Evolutionary conservation across 805 yeast species (phyloP).

Genomic region (Candida andamanensis): DNA sequence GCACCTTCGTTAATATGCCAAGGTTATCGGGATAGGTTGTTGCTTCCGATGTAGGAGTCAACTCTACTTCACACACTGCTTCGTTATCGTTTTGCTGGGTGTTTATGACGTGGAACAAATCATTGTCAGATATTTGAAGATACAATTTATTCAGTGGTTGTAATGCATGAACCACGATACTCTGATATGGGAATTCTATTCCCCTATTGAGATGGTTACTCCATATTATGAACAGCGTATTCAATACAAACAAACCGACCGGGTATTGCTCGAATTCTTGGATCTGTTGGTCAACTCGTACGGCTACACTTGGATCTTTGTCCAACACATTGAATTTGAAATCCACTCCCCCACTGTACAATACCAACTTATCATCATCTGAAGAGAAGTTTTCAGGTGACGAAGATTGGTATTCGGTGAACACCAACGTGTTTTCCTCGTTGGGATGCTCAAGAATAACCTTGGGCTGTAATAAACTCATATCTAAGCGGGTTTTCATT

Average conservation of each 20-base stretch:
- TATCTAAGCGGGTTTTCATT: neutral
- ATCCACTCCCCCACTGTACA: constrained; percentile 33
- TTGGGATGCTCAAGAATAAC: constrained; percentile 25
- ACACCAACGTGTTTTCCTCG: constrained; percentile 37
- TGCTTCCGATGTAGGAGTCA: constrained; percentile 3
- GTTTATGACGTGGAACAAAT: constrained; percentile 5
- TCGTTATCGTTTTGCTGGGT: too few relatives aligned
- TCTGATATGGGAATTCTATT: constrained; percentile 31
- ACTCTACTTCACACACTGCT: too few relatives aligned
- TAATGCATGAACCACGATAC: constrained; percentile 30
- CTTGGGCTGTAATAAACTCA: constrained; percentile 2
- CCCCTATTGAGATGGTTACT: constrained; percentile 18
- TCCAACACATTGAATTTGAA: constrained; percentile 8
- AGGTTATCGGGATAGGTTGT: neutral
- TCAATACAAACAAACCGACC: constrained; percentile 27
- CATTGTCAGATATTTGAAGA: constrained; percentile 26
- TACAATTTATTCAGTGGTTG: constrained; percentile 16
- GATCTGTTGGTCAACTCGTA: constrained; percentile 3
- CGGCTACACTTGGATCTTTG: constrained; percentile 12
- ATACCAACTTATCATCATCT: constrained; percentile 30
- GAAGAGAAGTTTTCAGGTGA: constrained; percentile 36
- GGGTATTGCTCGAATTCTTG: neutral
- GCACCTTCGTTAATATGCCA: constrained; percentile 3
- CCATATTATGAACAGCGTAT: constrained; percentile 31
- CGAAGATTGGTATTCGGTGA: constrained; percentile 26